These are phyloP conservation scores for Pythium aquatile DNA, from an alignment of 352 stramenopile species.

Conservation along the genomic window DNA sequence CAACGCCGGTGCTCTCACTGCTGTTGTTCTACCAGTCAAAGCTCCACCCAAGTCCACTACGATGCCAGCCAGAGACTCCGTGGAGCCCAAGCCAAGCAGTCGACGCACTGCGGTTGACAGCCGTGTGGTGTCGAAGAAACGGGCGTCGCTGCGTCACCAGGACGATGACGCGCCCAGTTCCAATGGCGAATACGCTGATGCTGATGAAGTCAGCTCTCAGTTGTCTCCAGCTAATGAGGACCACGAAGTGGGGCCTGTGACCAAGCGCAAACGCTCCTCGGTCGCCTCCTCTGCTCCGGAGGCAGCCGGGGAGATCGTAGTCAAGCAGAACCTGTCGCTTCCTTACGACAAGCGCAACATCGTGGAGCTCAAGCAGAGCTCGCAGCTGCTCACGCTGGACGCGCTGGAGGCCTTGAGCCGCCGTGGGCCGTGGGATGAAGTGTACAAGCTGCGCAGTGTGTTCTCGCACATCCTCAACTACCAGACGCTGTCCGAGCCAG, in stretches of 20 bases:
- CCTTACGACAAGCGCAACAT: constrained; percentile 42
- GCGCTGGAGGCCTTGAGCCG: constrained; percentile 28
- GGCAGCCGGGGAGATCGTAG: constrained; percentile 8
- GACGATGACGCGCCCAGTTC: background rate
- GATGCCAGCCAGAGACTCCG: background rate
- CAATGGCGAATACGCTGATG: background rate
- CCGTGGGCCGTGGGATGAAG: constrained; percentile 40
- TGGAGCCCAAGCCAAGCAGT: background rate
- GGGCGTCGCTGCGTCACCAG: constrained; percentile 3
- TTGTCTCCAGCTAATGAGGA: background rate
- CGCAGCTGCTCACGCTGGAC: constrained; percentile 30
- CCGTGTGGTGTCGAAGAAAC: background rate
- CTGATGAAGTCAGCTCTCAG: background rate
- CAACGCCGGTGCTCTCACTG: background rate
- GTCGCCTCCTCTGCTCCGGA: background rate
- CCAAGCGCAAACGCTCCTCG: constrained; percentile 19
- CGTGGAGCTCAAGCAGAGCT: constrained; percentile 41
- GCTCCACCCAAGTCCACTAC: background rate
- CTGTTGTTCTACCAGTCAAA: too few relatives aligned
- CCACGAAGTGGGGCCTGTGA: background rate
- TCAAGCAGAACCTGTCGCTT: constrained; percentile 43
- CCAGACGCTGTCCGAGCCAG: constrained; percentile 24
- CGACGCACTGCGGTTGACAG: background rate
- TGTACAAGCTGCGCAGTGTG: constrained; percentile 34
- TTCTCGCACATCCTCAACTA: constrained; percentile 36